Conservation (phyloP, 2,329 filamentous ascomycete genomes). For the Ophiocordyceps robertsii region DNA sequence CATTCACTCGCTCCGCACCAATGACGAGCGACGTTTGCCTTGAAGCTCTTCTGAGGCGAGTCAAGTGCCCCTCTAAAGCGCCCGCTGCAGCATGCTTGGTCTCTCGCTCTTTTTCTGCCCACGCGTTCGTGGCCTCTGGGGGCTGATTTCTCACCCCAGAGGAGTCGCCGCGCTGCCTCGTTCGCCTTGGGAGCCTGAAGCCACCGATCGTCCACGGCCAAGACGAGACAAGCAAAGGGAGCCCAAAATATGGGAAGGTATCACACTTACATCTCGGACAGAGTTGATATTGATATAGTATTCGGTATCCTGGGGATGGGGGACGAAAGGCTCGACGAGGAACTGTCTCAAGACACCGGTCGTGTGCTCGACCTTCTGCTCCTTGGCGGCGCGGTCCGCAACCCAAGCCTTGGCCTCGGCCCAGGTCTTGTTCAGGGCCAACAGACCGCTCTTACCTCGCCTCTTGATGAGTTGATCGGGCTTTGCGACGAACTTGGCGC, state of each 20-base stretch:
- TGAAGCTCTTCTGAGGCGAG: too few species aligned
- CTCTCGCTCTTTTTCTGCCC: too few species aligned
- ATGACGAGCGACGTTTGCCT: too few species aligned
- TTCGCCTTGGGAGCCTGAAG: too few species aligned
- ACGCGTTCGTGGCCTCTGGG: too few species aligned
- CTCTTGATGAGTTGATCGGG: constrained; percentile 99
- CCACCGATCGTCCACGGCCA: too few species aligned
- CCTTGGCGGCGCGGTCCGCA: constrained; percentile 80
- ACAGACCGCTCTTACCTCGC: constrained; percentile 94
- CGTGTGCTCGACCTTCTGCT: constrained; percentile 84
- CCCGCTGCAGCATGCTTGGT: too few species aligned
- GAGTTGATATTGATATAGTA: constrained; percentile 99
- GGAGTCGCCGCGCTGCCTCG: too few species aligned
- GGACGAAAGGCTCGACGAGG: constrained; percentile 96
- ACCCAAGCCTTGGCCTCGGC: constrained; percentile 88
- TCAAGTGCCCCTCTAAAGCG: too few species aligned
- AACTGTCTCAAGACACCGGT: constrained; percentile 85
- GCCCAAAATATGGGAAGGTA: neutral
- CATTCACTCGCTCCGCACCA: too few species aligned
- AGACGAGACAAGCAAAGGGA: too few species aligned
- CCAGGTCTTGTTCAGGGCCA: constrained; percentile 97
- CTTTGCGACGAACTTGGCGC: constrained; percentile 93
- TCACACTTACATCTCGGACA: constrained; percentile 81
- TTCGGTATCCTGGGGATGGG: constrained; percentile 87
- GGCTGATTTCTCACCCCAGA: too few species aligned